phyloP scores from a whole-genome alignment of 75 land plant species.

The Chamaecyparis obtusa region DNA sequence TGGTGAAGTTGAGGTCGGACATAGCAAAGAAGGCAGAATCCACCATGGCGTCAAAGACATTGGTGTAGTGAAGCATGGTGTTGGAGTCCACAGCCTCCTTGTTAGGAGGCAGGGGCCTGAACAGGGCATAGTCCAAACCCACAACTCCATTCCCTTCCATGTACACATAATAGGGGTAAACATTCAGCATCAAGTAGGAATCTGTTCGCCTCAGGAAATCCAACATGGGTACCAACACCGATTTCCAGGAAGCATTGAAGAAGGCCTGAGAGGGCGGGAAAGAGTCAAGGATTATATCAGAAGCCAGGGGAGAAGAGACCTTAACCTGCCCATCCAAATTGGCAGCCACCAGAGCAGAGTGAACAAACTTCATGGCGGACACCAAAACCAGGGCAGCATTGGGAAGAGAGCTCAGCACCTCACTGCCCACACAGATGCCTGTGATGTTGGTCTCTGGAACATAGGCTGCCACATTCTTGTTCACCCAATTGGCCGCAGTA shows the following conservation, averaged over 20 bases:
- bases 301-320: conserved; percentile 57
- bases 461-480: conserved; percentile 51
- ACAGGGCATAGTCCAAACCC: conserved; percentile 59
- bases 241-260: conserved; percentile 55
- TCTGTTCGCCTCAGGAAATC: conserved; percentile 48
- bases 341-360: conserved; percentile 60
- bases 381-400: conserved; percentile 49
- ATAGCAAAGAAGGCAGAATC: conserved; percentile 69
- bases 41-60: conserved; percentile 61
- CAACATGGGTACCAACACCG: conserved; percentile 53
- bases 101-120: conserved; percentile 50
- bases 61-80: conserved; percentile 52
- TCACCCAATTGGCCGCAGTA: conserved; percentile 66
- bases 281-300: conserved; percentile 54
- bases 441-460: conserved; percentile 63
- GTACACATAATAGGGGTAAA: conserved; percentile 63
- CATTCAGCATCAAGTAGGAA: conserved; percentile 59
- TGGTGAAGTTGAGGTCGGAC: conserved; percentile 47
- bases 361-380: conserved; percentile 58
- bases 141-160: conserved; percentile 37
- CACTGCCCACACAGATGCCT: conserved; percentile 68
- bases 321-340: conserved; percentile 59
- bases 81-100: conserved; percentile 52
- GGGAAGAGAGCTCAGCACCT: conserved; percentile 55
- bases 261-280: conserved; percentile 74